Conservation (phyloP, 164 flowering plant species). For the Vitis cinerea region DNA sequence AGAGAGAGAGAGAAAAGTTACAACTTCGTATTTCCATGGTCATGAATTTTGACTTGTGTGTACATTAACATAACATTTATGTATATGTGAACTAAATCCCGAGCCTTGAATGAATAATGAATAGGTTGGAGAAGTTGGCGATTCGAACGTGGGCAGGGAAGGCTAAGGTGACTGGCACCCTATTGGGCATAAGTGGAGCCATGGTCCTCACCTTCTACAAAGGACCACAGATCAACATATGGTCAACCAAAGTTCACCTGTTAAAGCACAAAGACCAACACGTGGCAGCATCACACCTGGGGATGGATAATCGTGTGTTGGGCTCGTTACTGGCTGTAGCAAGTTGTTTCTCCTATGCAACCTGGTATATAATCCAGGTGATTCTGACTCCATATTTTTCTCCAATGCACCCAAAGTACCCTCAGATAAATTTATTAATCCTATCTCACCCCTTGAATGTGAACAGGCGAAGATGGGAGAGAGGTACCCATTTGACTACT, state of each 20-base stretch:
- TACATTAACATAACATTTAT: too few relatives aligned
- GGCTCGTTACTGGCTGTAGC: constrained; percentile 9
- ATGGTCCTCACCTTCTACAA: constrained; percentile 28
- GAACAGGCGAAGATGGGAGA: constrained; percentile 25
- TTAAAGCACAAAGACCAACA: neutral
- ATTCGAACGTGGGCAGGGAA: constrained; percentile 16
- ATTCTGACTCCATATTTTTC: neutral
- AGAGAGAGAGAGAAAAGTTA: too few relatives aligned
- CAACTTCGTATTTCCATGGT: too few relatives aligned
- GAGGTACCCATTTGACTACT: constrained; percentile 17
- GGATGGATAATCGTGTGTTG: neutral
- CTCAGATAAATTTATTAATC: too few relatives aligned
- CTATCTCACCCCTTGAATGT: too few relatives aligned
- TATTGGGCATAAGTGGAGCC: constrained; percentile 32
- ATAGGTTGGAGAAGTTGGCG: constrained; percentile 27
- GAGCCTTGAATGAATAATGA: too few relatives aligned
- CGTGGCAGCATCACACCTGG: too few relatives aligned
- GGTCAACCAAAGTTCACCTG: constrained; percentile 32
- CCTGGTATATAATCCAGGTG: constrained; percentile 22
- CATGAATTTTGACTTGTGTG: too few relatives aligned
- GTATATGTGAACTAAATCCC: too few relatives aligned
- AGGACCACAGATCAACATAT: constrained; percentile 21
- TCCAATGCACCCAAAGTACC: too few relatives aligned
- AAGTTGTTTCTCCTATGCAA: constrained; percentile 12
- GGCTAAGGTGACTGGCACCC: constrained; percentile 27